A percentile compares a stretch with the other conserved stretches of the same genome.
These are phyloP conservation scores for Sporobolomyces phaffii DNA, from an alignment of 768 basidiomycete genomes.

Conservation along the genomic window DNA sequence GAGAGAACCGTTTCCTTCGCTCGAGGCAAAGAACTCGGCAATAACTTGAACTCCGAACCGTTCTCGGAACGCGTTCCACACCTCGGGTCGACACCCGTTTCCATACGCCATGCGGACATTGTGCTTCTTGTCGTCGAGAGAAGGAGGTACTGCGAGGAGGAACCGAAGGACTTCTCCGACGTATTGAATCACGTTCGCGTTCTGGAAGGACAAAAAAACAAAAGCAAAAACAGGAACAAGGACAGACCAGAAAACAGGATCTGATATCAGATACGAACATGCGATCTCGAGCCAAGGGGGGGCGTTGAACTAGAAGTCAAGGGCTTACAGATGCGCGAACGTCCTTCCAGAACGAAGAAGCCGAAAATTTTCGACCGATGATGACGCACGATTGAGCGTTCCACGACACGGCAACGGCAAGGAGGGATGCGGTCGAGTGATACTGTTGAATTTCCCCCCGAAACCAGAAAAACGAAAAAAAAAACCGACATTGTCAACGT, in stretches of 20 bases:
- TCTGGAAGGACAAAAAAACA: background rate
- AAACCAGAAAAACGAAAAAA: no score
- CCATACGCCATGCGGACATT: slow-evolving; percentile 32
- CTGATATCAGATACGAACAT: no score
- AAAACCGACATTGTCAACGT: no score
- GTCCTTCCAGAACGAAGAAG: slow-evolving; percentile 31
- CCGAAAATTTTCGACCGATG: slow-evolving; percentile 36
- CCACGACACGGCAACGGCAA: slow-evolving; percentile 31
- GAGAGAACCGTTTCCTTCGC: slow-evolving; percentile 16
- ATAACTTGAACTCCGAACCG: slow-evolving; percentile 32
- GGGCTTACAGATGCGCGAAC: slow-evolving; percentile 22
- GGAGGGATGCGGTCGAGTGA: slow-evolving; percentile 24
- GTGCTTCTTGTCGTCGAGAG: slow-evolving; percentile 24
- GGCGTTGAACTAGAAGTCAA: no score
- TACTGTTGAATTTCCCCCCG: slow-evolving; percentile 15
- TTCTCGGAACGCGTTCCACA: slow-evolving; percentile 36
- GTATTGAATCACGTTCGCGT: slow-evolving; percentile 33
- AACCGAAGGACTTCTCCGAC: slow-evolving; percentile 38
- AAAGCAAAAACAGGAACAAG: no score
- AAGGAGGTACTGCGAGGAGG: slow-evolving; percentile 28
- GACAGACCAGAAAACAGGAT: no score
- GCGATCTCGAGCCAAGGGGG: no score
- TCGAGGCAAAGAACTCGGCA: slow-evolving; percentile 32
- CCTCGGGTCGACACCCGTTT: slow-evolving; percentile 34
- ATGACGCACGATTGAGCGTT: slow-evolving; percentile 17